phyloP scores from a whole-genome alignment of 345 rosid genomes.

The Viola odorata region DNA sequence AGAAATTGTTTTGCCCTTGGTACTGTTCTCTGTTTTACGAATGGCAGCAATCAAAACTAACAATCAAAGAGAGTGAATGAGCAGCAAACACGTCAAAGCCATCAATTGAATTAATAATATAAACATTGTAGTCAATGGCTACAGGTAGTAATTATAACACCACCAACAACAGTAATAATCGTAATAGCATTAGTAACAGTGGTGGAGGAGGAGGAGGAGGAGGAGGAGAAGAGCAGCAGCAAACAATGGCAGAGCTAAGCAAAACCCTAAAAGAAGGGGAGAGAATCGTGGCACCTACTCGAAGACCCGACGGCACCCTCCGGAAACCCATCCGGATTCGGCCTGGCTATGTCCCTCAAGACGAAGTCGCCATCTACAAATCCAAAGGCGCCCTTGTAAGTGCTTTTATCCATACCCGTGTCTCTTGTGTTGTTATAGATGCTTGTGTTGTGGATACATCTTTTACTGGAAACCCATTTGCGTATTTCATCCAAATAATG shows the following conservation, averaged over 20 bases:
- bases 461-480: too few species aligned
- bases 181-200: neutral
- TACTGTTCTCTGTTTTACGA: too few species aligned
- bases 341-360: constrained; percentile 81
- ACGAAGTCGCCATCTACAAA: constrained; percentile 83
- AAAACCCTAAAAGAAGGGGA: constrained; percentile 98
- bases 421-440: neutral
- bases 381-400: constrained; percentile 82
- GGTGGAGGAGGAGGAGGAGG: constrained; percentile 12
- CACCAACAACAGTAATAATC: too few species aligned
- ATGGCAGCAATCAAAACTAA: neutral
- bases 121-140: neutral
- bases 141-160: neutral
- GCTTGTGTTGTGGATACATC: neutral
- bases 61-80: neutral
- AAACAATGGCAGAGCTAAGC: constrained; percentile 62
- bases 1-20: too few species aligned
- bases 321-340: constrained; percentile 83
- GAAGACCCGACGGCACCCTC: constrained; percentile 87
- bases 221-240: constrained; percentile 40
- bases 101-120: neutral
- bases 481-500: too few species aligned
- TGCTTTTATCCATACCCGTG: constrained; percentile 3
- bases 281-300: constrained; percentile 72
- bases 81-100: neutral